Evolutionary conservation across 2,329 filamentous ascomycete genomes (phyloP).

Genomic region (Stromatinia cepivora): DNA sequence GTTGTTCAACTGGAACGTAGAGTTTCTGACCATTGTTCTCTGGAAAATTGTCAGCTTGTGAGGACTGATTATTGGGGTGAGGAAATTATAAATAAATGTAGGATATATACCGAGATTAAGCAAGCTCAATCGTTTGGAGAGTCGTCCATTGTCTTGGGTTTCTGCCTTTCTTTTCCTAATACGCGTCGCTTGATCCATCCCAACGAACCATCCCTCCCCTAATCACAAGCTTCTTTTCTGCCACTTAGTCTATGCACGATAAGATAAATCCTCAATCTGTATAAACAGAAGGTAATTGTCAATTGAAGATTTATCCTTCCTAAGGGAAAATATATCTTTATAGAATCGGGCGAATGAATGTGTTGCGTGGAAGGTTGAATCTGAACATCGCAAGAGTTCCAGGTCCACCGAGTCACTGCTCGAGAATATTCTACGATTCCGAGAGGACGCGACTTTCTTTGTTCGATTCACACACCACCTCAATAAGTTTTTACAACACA

Average conservation of each 20-base stretch:
- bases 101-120: conserved; percentile 71
- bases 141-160: conserved; percentile 64
- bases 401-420: conserved; percentile 37
- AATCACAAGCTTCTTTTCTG: conserved; percentile 24
- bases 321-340: not conserved
- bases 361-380: conserved; percentile 30
- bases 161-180: conserved; percentile 60
- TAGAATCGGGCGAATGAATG: conserved; percentile 36
- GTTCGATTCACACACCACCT: conserved; percentile 30
- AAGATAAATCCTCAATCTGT: not conserved
- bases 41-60: conserved; percentile 42
- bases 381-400: conserved; percentile 29
- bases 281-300: not conserved
- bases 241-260: conserved; percentile 8
- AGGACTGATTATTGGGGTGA: conserved; percentile 12
- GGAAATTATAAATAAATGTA: conserved; percentile 24
- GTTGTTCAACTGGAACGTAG: conserved; percentile 63
- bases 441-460: conserved; percentile 29
- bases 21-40: conserved; percentile 64
- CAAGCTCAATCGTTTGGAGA: conserved; percentile 80
- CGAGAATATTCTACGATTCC: conserved; percentile 33
- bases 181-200: conserved; percentile 40
- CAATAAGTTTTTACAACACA: conserved; percentile 25
- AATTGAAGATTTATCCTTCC: not conserved
- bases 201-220: conserved; percentile 25